Conservation (phyloP, 23 red algal species). For the Gracilaria domingensis region DNA sequence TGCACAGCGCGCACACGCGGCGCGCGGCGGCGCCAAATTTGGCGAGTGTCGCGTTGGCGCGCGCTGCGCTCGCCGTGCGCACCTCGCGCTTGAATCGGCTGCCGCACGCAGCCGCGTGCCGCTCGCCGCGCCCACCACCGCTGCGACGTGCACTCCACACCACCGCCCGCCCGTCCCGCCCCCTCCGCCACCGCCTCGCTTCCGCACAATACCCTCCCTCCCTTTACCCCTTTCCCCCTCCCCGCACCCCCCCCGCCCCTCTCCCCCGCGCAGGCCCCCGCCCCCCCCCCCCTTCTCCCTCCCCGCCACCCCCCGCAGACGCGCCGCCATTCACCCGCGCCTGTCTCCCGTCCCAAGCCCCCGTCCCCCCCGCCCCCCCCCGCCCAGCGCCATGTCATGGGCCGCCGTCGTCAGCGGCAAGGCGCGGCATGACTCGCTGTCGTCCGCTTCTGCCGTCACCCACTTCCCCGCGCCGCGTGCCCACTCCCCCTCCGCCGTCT, state of each 20-base stretch:
- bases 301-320: neutral
- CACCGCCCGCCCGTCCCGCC: too few relatives aligned
- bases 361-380: neutral
- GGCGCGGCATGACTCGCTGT: conserved; percentile 44
- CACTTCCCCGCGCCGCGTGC: neutral
- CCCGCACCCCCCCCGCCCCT: neutral
- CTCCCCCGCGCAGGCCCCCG: neutral
- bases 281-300: neutral
- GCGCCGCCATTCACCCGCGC: neutral
- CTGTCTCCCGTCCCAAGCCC: neutral
- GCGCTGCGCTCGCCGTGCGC: conserved; percentile 28
- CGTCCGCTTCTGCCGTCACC: conserved; percentile 32
- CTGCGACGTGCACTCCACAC: neutral
- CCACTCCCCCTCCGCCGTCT: neutral
- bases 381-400: conserved; percentile 54
- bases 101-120: conserved; percentile 2
- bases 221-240: neutral
- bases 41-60: neutral
- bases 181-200: too few relatives aligned
- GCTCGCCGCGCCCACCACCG: neutral
- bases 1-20: neutral
- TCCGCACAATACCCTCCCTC: neutral
- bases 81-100: conserved; percentile 43
- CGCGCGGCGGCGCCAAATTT: neutral
- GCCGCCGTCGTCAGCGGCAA: conserved; percentile 73